These are phyloP conservation scores for Euphorbia corollata DNA, from an alignment of 441 rosid species.

Conservation along the genomic window DNA sequence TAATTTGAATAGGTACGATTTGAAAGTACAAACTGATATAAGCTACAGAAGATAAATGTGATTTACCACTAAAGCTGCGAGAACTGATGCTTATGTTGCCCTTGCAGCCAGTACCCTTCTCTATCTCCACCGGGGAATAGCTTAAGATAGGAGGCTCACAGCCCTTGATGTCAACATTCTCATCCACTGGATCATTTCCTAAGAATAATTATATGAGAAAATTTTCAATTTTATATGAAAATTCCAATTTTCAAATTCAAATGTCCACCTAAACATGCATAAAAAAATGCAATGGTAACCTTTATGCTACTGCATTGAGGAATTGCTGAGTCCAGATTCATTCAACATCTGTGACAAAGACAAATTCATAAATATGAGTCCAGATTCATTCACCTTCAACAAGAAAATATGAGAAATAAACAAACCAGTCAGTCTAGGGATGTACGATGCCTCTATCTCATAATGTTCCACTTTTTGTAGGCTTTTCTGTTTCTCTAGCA, in stretches of 20 bases:
- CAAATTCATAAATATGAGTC: no score
- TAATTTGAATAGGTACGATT: background rate
- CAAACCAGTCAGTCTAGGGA: background rate
- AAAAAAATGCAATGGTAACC: constrained; percentile 32
- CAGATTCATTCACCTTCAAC: constrained; percentile 45
- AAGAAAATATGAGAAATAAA: no score
- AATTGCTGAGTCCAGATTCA: constrained; percentile 64
- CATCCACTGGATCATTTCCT: constrained; percentile 57
- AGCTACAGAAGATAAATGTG: constrained; percentile 2
- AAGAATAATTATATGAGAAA: constrained; percentile 19
- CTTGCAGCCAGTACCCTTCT: constrained; percentile 35
- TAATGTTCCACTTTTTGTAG: constrained; percentile 51
- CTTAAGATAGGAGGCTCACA: constrained; percentile 52
- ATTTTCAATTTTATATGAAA: constrained; percentile 3
- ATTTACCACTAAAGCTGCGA: constrained; percentile 47
- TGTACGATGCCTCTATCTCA: constrained; percentile 60
- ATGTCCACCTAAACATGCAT: constrained; percentile 4
- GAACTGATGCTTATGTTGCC: constrained; percentile 28
- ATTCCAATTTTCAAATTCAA: constrained; percentile 1
- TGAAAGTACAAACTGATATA: background rate
- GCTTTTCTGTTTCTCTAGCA: constrained; percentile 44
- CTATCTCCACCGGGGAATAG: constrained; percentile 51
- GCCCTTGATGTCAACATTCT: constrained; percentile 74
- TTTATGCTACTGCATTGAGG: constrained; percentile 52
- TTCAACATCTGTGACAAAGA: constrained; percentile 45